Evolutionary conservation across 441 rosid species (phyloP).

Genomic region (Arabidopsis lyrata): DNA sequence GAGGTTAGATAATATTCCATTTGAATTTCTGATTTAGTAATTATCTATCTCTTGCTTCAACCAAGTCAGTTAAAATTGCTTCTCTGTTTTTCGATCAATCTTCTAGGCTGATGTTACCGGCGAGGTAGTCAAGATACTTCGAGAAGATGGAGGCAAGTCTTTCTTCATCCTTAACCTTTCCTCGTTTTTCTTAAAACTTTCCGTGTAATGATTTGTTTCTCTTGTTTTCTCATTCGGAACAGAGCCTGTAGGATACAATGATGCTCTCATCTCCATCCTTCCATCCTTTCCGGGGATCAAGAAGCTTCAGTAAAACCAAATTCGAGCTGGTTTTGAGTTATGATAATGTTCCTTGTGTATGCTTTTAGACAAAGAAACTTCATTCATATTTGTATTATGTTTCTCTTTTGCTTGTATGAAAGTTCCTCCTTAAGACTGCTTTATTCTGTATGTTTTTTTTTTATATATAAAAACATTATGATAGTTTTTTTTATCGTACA

Average conservation of each 20-base stretch:
- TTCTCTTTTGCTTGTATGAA: conserved; percentile 26
- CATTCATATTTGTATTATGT: conserved; percentile 32
- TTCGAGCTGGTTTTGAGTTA: conserved; percentile 32
- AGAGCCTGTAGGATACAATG: conserved; percentile 88
- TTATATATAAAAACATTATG: conserved; percentile 6
- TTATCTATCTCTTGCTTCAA: not conserved
- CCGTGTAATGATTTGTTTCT: conserved; percentile 15
- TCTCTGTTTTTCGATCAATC: conserved; percentile 29
- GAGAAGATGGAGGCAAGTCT: conserved; percentile 80
- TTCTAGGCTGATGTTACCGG: conserved; percentile 81
- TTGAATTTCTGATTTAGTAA: not conserved
- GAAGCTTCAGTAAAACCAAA: conserved; percentile 57
- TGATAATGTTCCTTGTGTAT: conserved; percentile 37
- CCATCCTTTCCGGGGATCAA: conserved; percentile 93
- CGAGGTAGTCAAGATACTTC: conserved; percentile 76
- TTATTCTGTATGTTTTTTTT: conserved; percentile 8
- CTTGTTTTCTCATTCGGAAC: conserved; percentile 36
- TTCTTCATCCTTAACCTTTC: not conserved
- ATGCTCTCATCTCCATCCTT: conserved; percentile 78
- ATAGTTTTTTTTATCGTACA: conserved; percentile 3
- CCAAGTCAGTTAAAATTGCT: conserved; percentile 19
- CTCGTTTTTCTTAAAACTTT: not conserved
- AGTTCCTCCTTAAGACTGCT: conserved; percentile 24
- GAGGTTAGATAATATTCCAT: conserved; percentile 55
- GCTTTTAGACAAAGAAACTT: conserved; percentile 37